Base-by-base conservation (phyloP, 108 stramenopile genomes). In the Chaetoceros muelleri region DNA sequence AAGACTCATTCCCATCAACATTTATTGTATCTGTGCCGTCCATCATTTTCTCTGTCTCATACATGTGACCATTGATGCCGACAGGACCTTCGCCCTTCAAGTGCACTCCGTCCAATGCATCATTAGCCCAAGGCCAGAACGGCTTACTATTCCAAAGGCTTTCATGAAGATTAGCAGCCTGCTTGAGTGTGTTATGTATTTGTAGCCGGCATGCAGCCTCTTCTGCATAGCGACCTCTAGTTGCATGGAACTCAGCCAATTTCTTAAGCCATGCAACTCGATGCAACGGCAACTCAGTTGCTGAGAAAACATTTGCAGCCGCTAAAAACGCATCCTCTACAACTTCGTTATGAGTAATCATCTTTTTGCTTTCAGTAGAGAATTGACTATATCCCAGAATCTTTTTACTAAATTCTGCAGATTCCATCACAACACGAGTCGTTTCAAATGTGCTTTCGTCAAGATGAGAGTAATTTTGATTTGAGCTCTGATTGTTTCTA, bases 261-360 rank as follows among this genome's bases (percentile, higher is more conserved):
- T 79, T 79, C 53, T 73, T 68, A 24, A 93, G 73, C 85, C 87
- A 93, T 13, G 85, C 83, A 27, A 80, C 78, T 49, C 92, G 60
- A 48, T 90, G 84, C 28, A 78, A 81, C 23, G 92, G 92, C 3
- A 93, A 74, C 60, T 93, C 92, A 17, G 85, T 81, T 2, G 85
- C 72, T 25, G 87, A 87, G 71, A 87, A 93, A 7, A 89, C 87
- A 71, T 83, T 74, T 20, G 92, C 92, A 29, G 92, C 92, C 49
- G 60, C 75, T 16, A 90, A 58, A 48, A 93, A 81, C 3, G 87
- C 84, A 64, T 93, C 92, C 61, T 93, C 92, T 25, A 89, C 74
- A 23, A 85, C 85, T 60, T 93, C 92, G 48, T 81, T 66, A 40
- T 93, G 91, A 16, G 78, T 73, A 46, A 92, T 74, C 18, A 60